Evolutionary conservation across 352 stramenopile species (phyloP), one percentile per base, ranked within the genome.

Genomic region (Phytophthora fragariae): DNA sequence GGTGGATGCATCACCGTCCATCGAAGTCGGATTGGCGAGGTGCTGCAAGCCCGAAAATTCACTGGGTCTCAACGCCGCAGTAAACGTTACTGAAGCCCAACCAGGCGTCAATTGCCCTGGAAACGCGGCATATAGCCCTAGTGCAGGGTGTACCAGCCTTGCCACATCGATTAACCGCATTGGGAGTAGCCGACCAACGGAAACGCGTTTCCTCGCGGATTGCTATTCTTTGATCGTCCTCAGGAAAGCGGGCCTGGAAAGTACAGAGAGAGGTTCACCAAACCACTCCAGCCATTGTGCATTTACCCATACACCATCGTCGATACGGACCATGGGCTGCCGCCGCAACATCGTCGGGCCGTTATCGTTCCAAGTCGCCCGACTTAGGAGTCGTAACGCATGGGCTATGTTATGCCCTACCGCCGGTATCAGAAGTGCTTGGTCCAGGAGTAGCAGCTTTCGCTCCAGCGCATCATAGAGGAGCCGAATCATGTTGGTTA

Each of bases 281-380:
- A 60, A 60, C 54, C 54, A 49, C 9, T 29, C 31, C 12, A 60
- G 31, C 54, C 54, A 60, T 29, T 60, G 54, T 15, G 54, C 31
- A 47, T 60, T 47, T 15, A 46, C 31, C 54, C 54, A 60, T 4
- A 60, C n/a, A 0, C 54, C 54, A 10, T 58, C 53, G 4, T 10
- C 29, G 17, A 46, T 12, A 10, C 29, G 53, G 8, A 58, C 17
- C 53, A 58, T 44, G 3, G 53, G 29, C 4, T 27, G 24, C 53
- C 53, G 46, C 2, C 1, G 1, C 53, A 27, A 27, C 11, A 7
- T 14, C 29, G 5, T 39, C 5, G 24, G 5, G n/a, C 53, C 27
- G 5, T 19, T 58, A n/a, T 58, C 53, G 10, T 35, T 58, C 53
- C 53, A 58, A 12, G 29, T 21, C 17, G 9, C 53, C 21, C 53